Conservation (phyloP, 208 protist species). For the Crithidia acanthocephali region DNA sequence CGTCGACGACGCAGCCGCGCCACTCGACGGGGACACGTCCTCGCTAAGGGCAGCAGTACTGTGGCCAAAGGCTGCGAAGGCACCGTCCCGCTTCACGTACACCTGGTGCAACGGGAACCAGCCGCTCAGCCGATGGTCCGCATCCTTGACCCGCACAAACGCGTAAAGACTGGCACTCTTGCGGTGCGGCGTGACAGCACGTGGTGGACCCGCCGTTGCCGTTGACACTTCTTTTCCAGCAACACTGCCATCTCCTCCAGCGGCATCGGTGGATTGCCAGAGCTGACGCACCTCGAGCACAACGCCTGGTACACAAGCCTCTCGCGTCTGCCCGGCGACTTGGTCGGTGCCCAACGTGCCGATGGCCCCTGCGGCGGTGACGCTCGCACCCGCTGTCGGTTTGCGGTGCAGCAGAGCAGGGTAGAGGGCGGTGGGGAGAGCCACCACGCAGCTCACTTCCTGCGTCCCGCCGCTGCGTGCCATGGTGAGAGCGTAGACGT, state of each 20-base stretch:
- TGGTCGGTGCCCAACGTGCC: neutral
- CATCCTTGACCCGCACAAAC: slow-evolving; percentile 81
- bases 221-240: neutral
- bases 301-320: slow-evolving; percentile 24
- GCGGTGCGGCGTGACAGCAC: neutral
- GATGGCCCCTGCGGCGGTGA: neutral
- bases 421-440: slow-evolving; percentile 14
- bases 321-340: slow-evolving; percentile 5
- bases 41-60: neutral
- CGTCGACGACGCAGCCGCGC: too few relatives aligned
- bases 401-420: slow-evolving; percentile 30
- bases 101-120: slow-evolving; percentile 73
- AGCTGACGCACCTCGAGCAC: slow-evolving; percentile 75
- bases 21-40: neutral
- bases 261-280: slow-evolving; percentile 39
- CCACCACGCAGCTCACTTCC: slow-evolving; percentile 30
- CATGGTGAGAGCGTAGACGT: slow-evolving; percentile 6
- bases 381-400: neutral
- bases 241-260: neutral
- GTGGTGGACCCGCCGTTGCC: neutral
- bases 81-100: slow-evolving; percentile 45
- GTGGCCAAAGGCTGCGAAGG: slow-evolving; percentile 1
- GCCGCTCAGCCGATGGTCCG: slow-evolving; percentile 75
- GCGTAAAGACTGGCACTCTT: slow-evolving; percentile 15
- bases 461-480: neutral